A percentile compares a stretch with the other conserved stretches of the same genome.
Evolutionary conservation across 2,329 filamentous ascomycete species (phyloP).

Genomic region (Chrysoporthe deuterocubensis): DNA sequence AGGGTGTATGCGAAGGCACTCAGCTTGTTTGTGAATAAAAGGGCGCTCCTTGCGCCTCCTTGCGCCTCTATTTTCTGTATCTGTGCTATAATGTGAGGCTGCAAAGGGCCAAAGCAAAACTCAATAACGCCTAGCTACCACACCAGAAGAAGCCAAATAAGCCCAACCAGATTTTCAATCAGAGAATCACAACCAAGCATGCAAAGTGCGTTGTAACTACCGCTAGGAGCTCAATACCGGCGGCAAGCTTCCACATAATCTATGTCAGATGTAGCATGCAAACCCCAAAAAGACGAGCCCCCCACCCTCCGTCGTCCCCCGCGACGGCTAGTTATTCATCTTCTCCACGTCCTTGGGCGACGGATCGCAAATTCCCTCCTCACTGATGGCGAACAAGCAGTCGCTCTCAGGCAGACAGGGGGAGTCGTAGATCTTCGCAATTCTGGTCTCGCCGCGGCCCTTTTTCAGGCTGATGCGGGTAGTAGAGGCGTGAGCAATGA

Average conservation of each 20-base stretch:
- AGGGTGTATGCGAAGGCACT: neutral
- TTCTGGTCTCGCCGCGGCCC: conserved; percentile 89
- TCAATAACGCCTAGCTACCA: conserved; percentile 29
- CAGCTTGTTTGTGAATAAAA: neutral
- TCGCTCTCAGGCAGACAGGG: conserved; percentile 96
- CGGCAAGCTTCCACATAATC: neutral
- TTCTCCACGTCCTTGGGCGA: conserved; percentile 95
- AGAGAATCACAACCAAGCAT: neutral
- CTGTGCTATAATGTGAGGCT: conserved; percentile 12
- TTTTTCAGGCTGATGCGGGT: conserved; percentile 95
- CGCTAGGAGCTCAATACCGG: neutral
- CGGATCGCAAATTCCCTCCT: conserved; percentile 95
- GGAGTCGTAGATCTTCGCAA: conserved; percentile 99
- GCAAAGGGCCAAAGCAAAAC: conserved; percentile 14
- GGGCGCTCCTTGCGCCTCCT: neutral
- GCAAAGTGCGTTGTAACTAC: neutral
- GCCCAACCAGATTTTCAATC: conserved; percentile 9
- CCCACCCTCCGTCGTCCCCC: conserved; percentile 26
- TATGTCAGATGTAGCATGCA: neutral
- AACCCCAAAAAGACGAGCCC: neutral
- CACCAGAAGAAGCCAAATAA: conserved; percentile 5
- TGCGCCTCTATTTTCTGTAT: neutral
- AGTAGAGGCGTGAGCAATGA: conserved; percentile 96
- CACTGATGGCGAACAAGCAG: conserved; percentile 94
- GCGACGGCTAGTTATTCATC: conserved; percentile 40